Evolutionary conservation across 2,329 filamentous ascomycete genomes (phyloP).

Genomic region (Elsinoe perseae): DNA sequence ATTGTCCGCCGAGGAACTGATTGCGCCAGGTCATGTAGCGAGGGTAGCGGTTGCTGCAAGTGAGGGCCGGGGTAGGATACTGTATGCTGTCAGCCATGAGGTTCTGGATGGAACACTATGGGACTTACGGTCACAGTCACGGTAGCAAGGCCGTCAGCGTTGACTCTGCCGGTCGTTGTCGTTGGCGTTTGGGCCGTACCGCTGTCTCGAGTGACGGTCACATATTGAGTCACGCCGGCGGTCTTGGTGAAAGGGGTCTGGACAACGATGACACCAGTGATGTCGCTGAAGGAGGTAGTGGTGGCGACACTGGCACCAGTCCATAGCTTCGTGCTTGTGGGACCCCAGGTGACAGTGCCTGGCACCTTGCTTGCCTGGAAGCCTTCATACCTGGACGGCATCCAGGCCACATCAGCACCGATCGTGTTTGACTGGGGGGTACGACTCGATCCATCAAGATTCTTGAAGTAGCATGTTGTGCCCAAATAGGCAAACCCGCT

Average conservation of each 20-base stretch:
- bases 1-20: constrained; percentile 14
- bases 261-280: constrained; percentile 15
- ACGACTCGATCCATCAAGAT: constrained; percentile 13
- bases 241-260: constrained; percentile 12
- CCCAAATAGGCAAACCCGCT: constrained; percentile 16
- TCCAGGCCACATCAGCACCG: constrained; percentile 17
- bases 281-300: constrained; percentile 11
- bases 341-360: neutral
- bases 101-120: neutral
- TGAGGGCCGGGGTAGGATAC: constrained; percentile 16
- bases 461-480: constrained; percentile 19
- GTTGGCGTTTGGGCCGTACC: constrained; percentile 13
- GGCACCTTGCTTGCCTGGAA: constrained; percentile 1
- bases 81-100: neutral
- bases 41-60: constrained; percentile 11
- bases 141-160: constrained; percentile 5
- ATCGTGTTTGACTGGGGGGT: constrained; percentile 17
- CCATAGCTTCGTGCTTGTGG: constrained; percentile 16
- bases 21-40: neutral
- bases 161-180: constrained; percentile 6
- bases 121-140: constrained; percentile 5
- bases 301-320: constrained; percentile 13
- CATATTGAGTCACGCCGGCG: constrained; percentile 11
- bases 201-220: constrained; percentile 13
- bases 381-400: constrained; percentile 14